Evolutionary conservation across 2,329 filamentous ascomycete species (phyloP), one percentile per base, ranked within the genome.

Genomic region (Colletotrichum simmondsii): DNA sequence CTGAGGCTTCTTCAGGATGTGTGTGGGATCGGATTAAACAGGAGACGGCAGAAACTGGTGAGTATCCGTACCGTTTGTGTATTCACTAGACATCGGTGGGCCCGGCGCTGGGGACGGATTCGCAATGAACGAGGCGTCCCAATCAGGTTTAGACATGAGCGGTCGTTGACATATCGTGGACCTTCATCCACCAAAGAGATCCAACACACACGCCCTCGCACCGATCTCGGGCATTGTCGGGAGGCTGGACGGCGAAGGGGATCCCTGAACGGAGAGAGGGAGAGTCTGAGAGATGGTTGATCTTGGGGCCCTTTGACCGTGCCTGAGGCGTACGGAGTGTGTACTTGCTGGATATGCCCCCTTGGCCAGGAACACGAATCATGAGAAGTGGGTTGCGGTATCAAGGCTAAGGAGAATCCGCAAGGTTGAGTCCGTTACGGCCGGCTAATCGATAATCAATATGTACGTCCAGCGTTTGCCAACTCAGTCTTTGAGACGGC

Each of bases 221-320:
- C 71, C 71, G 66, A 73, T 71, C 71, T 73, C 71, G 71, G 71
- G 71, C 71, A 71, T 73, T 71, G 66, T 71, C 71, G 71, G 70
- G 67, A 71, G 71, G 54, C 61, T 71, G 66, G 67, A 32, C 66
- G 59, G 66, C 56, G 67, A 71, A 62, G 71, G 71, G 46, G 16
- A 61, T 58, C 66, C 60, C 52, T 42, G 71, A 35, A 46, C 24
- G 12, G 52, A 11, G 62, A 57, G 49, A 54, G 22, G 22, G 52
- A 64, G 52, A 22, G 30, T 46, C 14, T 19, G 14, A 61, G 22
- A 65, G 59, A 46, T 22, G 46, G 59, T 56, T 68, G 69, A 63
- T 32, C 37, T 68, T 63, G 58, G 52, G 37, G 8, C 42, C 42
- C 42, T 32, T 37, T 19, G 62, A 22, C 24, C 24, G 16, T 65